phyloP scores from a whole-genome alignment of 78 protist species.

The Chrysochromulina tobinii region DNA sequence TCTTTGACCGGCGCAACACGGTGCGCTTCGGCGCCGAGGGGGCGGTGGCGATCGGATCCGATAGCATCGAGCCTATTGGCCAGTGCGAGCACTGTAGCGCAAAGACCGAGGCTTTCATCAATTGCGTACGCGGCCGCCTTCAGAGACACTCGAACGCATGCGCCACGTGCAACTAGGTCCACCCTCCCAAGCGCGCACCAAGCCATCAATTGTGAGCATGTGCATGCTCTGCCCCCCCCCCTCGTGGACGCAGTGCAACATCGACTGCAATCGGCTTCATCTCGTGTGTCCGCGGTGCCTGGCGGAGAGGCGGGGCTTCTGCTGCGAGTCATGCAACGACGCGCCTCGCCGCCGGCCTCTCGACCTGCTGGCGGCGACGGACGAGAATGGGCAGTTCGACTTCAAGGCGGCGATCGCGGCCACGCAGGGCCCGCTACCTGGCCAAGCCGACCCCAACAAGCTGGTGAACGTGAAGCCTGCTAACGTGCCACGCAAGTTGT shows the following conservation, averaged over 20 bases:
- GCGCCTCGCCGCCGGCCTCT: constrained; percentile 9
- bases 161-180: too few species aligned
- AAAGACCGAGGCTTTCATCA: neutral
- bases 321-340: neutral
- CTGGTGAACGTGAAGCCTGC: neutral
- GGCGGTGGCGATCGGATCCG: neutral
- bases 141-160: too few species aligned
- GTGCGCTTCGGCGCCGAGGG: neutral
- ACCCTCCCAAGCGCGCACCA: too few species aligned
- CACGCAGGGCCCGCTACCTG: neutral
- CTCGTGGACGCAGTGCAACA: neutral
- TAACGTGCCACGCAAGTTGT: neutral
- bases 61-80: neutral
- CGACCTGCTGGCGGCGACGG: neutral
- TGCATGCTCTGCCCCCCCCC: too few species aligned
- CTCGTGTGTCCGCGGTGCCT: neutral
- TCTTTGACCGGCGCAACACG: constrained; percentile 37
- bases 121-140: neutral
- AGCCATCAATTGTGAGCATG: too few species aligned
- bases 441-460: neutral
- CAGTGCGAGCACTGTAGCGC: neutral
- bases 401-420: neutral
- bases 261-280: neutral
- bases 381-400: neutral
- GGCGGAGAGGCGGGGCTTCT: neutral